These are phyloP conservation scores for Aureobasidium sp. DNA, from an alignment of 2,329 filamentous ascomycete species.

Conservation along the genomic window DNA sequence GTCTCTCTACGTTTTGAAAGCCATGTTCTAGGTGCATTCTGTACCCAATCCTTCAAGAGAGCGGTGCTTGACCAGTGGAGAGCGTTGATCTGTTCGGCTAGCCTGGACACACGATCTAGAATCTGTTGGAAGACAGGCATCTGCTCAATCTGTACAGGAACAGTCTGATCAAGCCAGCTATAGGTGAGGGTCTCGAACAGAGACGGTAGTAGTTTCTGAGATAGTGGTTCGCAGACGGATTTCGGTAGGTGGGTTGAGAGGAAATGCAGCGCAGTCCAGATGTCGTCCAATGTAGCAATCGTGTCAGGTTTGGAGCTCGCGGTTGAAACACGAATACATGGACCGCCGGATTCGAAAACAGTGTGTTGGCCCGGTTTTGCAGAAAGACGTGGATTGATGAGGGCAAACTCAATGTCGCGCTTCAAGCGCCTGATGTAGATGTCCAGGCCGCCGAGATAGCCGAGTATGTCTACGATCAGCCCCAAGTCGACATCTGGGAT, in stretches of 20 bases:
- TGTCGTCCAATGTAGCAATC: constrained; percentile 35
- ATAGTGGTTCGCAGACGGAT: constrained; percentile 49
- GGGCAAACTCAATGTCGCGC: constrained; percentile 25
- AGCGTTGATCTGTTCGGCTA: constrained; percentile 57
- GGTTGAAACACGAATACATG: constrained; percentile 23
- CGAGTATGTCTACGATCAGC: constrained; percentile 13
- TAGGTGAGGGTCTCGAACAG: constrained; percentile 62
- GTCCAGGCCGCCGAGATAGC: constrained; percentile 23
- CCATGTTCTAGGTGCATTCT: constrained; percentile 76
- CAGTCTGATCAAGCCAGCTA: constrained; percentile 66
- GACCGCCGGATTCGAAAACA: constrained; percentile 20
- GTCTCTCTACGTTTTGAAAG: constrained; percentile 74
- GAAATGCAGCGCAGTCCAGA: constrained; percentile 43
- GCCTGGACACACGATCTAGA: constrained; percentile 56
- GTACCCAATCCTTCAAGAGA: constrained; percentile 71
- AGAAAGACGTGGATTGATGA: constrained; percentile 26
- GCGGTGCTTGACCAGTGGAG: constrained; percentile 54
- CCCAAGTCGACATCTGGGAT: constrained; percentile 13
- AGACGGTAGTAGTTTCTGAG: constrained; percentile 61
- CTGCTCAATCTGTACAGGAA: constrained; percentile 67
- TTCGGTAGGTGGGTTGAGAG: constrained; percentile 45
- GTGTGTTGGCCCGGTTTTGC: constrained; percentile 19
- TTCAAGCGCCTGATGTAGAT: constrained; percentile 18
- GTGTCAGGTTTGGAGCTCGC: not conserved
- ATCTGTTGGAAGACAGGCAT: constrained; percentile 65